A percentile compares a stretch with the other conserved stretches of the same genome.
Evolutionary conservation across 495 filamentous ascomycete genomes (phyloP).

Genomic region (Tuber borchii): DNA sequence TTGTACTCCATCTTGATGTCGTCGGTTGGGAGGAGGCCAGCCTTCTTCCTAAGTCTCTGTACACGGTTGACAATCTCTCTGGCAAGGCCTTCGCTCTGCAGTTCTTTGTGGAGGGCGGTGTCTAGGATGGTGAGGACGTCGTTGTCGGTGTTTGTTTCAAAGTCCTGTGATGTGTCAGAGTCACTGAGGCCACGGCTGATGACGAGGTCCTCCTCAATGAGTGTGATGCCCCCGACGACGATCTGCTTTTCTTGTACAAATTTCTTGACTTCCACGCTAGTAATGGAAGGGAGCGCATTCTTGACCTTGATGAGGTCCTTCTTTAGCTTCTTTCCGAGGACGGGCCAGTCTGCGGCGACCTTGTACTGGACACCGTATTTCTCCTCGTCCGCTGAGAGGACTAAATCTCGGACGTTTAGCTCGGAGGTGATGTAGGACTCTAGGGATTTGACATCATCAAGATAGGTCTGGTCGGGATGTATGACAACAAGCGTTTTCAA

Average conservation of each 20-base stretch:
- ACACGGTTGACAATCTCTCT: conserved; percentile 79
- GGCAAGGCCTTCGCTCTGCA: conserved; percentile 68
- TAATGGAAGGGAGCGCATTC: conserved; percentile 75
- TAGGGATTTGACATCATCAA: conserved; percentile 78
- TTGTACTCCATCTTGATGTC: conserved; percentile 81
- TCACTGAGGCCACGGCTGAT: conserved; percentile 73
- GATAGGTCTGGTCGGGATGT: conserved; percentile 71
- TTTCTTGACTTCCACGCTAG: conserved; percentile 66
- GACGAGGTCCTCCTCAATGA: conserved; percentile 73
- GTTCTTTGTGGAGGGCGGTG: conserved; percentile 61
- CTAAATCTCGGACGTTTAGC: conserved; percentile 78
- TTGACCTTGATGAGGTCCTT: conserved; percentile 86
- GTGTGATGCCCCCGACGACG: conserved; percentile 71
- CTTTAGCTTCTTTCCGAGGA: conserved; percentile 91
- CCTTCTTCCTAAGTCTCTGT: conserved; percentile 74
- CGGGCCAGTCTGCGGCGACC: conserved; percentile 83
- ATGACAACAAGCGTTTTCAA: conserved; percentile 86
- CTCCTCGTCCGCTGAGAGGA: conserved; percentile 77
- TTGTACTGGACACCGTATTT: conserved; percentile 89
- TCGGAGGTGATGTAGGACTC: conserved; percentile 82
- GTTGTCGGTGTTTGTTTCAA: conserved; percentile 78
- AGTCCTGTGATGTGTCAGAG: conserved; percentile 57
- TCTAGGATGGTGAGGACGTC: conserved; percentile 82
- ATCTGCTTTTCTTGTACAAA: conserved; percentile 67
- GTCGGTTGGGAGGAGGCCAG: conserved; percentile 70